Conservation (phyloP, 805 yeast genomes). For the Ogataea pini region DNA sequence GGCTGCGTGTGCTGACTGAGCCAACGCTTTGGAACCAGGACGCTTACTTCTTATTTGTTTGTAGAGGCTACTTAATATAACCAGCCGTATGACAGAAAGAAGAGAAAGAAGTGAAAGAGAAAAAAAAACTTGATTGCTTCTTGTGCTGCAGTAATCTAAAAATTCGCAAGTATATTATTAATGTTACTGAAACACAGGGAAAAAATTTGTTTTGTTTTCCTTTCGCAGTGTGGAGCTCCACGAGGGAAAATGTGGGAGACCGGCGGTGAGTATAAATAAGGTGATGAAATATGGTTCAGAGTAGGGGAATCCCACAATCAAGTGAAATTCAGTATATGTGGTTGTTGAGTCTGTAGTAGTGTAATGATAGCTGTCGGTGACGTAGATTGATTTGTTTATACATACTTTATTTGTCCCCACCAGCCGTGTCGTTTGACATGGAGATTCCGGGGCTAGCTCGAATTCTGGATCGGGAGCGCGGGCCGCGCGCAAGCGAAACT, state of each 20-base stretch:
- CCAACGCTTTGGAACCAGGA: not conserved
- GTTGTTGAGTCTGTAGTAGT: too few species aligned
- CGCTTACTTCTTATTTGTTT: not conserved
- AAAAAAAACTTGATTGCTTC: conserved; percentile 8
- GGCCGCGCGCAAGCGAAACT: not conserved
- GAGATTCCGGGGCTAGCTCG: conserved; percentile 1
- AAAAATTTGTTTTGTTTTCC: conserved; percentile 7
- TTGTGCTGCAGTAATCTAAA: conserved; percentile 6
- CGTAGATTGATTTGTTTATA: too few species aligned
- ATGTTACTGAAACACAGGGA: conserved; percentile 8
- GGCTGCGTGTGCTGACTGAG: not conserved
- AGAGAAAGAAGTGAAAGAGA: not conserved
- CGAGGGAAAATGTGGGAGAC: not conserved
- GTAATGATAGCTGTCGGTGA: too few species aligned
- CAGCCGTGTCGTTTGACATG: not conserved
- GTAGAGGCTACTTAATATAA: not conserved
- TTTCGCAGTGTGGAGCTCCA: conserved; percentile 8
- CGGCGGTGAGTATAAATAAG: too few species aligned
- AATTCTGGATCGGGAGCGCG: not conserved
- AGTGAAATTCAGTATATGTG: too few species aligned
- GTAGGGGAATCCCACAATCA: too few species aligned
- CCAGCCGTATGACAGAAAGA: not conserved
- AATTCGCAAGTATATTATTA: conserved; percentile 2
- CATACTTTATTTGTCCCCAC: not conserved
- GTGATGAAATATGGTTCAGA: too few species aligned